These are phyloP conservation scores for Rhodotorula kratochvilovae DNA, from an alignment of 768 basidiomycete species.

Conservation along the genomic window DNA sequence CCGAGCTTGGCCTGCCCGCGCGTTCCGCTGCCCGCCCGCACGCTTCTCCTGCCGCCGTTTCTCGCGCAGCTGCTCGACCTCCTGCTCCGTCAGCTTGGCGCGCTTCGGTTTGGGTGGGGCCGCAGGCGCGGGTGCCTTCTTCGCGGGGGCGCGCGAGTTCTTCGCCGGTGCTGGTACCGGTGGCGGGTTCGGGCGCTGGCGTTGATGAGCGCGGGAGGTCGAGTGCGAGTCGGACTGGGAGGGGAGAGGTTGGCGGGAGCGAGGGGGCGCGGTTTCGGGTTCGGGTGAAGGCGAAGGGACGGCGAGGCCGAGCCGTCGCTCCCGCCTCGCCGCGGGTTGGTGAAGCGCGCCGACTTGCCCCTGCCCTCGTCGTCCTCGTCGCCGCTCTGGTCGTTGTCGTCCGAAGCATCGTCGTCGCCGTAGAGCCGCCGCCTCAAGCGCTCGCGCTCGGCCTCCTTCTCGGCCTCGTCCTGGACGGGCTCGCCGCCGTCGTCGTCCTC, in stretches of 20 bases:
- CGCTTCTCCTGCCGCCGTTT: constrained; percentile 27
- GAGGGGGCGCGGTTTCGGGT: neutral
- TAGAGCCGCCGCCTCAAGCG: constrained; percentile 30
- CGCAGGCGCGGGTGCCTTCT: neutral
- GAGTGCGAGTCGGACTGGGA: neutral
- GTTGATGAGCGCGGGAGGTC: constrained; percentile 2
- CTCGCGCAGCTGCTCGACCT: constrained; percentile 29
- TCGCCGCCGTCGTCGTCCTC: constrained; percentile 17
- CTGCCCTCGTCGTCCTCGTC: neutral
- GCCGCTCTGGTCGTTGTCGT: constrained; percentile 21
- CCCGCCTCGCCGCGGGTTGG: neutral
- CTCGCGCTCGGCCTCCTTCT: constrained; percentile 24
- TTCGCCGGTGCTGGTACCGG: neutral
- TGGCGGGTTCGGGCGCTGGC: neutral
- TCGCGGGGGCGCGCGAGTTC: no score
- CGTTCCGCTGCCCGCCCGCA: constrained; percentile 16
- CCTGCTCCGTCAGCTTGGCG: constrained; percentile 22
- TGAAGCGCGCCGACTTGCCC: neutral
- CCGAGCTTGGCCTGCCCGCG: constrained; percentile 38
- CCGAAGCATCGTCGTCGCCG: constrained; percentile 26
- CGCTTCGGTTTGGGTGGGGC: constrained; percentile 13
- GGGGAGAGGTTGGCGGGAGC: constrained; percentile 14
- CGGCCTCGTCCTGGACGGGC: constrained; percentile 14
- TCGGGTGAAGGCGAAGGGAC: constrained; percentile 9
- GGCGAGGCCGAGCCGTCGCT: constrained; percentile 8